Evolutionary conservation across 768 basidiomycete genomes (phyloP), one percentile per base, ranked within the genome.

Genomic region (Tulasnella calospora): DNA sequence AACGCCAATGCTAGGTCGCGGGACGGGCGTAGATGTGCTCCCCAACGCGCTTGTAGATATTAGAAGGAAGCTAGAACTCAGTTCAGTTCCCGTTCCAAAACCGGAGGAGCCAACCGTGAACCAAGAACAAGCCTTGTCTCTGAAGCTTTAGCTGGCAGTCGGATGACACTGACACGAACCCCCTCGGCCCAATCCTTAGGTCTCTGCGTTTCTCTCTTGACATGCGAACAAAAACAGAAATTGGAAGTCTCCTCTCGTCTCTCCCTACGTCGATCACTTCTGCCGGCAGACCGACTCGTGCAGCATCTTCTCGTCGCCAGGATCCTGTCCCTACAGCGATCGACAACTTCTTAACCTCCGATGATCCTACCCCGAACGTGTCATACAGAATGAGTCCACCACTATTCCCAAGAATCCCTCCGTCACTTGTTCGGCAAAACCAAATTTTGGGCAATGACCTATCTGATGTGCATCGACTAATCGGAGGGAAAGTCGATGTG

Each of bases 101-200:
- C 27, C 55, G 0, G 23, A 23, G 33, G 73, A 74, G 13, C 73
- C 46, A 10, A 23, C 44, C 33, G 17, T 74, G 33, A 47, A 74
- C 30, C 73, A 41, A 47, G 73, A 74, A 74, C 38, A 74, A 35
- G 23, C 55, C 19, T 44, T 74, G 73, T 74, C 9, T 47, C 46
- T 23, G 21, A 30, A 23, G 73, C 27, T 23, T 30, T 35, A 47
- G 23, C 71, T 40, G 71, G 12, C 19, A 15, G 13, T 15, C 13
- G 44, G 19, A 71, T 71, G 2, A 35, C 36, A n/a, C 73, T 35
- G 21, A 23, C 23, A 17, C 73, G 9, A 40, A 38, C 10, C 51
- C 44, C n/a, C 30, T 40, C 21, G 44, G 15, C 44, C 27, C 23
- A 38, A 73, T 41, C 27, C 19, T 30, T 19, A 74, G 73, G 8